Percentiles rank a stretch among this genome's conserved stretches.
Evolutionary conservation across 495 filamentous ascomycete species (phyloP).

Genomic region (Lasiosphaeris hirsuta): DNA sequence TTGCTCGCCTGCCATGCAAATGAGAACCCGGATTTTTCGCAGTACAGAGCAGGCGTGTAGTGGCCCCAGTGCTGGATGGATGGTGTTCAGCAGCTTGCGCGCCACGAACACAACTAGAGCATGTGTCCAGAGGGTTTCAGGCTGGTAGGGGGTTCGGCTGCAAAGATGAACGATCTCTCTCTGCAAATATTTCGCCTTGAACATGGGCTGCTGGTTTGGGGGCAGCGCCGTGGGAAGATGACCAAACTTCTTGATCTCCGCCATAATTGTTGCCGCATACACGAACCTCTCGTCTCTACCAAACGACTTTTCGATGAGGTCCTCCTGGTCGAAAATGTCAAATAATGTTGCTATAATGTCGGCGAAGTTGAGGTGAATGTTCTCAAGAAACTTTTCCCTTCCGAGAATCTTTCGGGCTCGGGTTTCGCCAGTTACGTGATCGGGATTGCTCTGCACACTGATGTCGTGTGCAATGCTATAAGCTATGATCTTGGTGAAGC

Average conservation of each 20-base stretch:
- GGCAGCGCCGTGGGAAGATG: slow-evolving; percentile 59
- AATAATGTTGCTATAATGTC: slow-evolving; percentile 74
- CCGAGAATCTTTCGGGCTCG: slow-evolving; percentile 68
- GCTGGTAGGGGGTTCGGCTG: slow-evolving; percentile 61
- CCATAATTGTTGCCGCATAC: slow-evolving; percentile 59
- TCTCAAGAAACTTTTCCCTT: slow-evolving; percentile 55
- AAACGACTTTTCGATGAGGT: slow-evolving; percentile 66
- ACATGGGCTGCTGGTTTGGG: slow-evolving; percentile 78
- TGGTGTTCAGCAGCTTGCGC: slow-evolving; percentile 71
- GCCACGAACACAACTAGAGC: slow-evolving; percentile 70
- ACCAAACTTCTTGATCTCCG: slow-evolving; percentile 62
- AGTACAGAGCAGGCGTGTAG: slow-evolving; percentile 82
- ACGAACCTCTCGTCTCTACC: slow-evolving; percentile 57
- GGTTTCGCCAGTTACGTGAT: slow-evolving; percentile 61
- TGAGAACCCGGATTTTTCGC: slow-evolving; percentile 76
- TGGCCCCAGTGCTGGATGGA: slow-evolving; percentile 84
- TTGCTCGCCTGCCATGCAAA: slow-evolving; percentile 69
- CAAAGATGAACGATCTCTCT: slow-evolving; percentile 75
- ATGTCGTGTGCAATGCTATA: slow-evolving; percentile 83
- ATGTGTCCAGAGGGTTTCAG: slow-evolving; percentile 69
- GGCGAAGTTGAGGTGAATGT: slow-evolving; percentile 66
- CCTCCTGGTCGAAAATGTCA: slow-evolving; percentile 67
- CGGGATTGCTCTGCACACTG: slow-evolving; percentile 52
- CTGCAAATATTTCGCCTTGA: slow-evolving; percentile 69
- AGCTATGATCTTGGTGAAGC: slow-evolving; percentile 76